Evolutionary conservation across 257 asterid genomes (phyloP).

Genomic region (Plantago elongata): DNA sequence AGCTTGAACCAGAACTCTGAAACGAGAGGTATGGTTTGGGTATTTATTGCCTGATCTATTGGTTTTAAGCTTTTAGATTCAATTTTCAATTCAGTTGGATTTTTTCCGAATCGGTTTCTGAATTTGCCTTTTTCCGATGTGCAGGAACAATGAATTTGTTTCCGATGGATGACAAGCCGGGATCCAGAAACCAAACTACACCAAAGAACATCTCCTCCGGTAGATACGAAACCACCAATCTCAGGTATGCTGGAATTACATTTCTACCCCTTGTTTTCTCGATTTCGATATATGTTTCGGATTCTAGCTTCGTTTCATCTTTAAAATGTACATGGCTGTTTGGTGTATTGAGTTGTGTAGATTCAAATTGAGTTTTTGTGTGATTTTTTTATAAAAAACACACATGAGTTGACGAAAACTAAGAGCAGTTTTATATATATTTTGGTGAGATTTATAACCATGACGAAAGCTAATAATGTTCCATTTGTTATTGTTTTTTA

Average conservation of each 20-base stretch:
- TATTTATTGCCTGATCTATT: not conserved
- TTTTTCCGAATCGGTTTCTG: not conserved
- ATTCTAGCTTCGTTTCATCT: too few relatives aligned
- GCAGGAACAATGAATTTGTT: slow-evolving; percentile 43
- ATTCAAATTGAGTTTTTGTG: too few relatives aligned
- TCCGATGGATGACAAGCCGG: slow-evolving; percentile 41
- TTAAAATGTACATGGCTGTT: too few relatives aligned
- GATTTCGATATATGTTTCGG: too few relatives aligned
- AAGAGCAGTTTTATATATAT: too few relatives aligned
- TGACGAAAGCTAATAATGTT: too few relatives aligned
- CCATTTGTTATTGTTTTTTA: not conserved
- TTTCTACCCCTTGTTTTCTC: not conserved
- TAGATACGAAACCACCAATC: slow-evolving; percentile 22
- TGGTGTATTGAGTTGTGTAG: too few relatives aligned
- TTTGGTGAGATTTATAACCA: too few relatives aligned
- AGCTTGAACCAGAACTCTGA: slow-evolving; percentile 39
- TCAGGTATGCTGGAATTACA: slow-evolving; percentile 20
- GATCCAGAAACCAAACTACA: not conserved
- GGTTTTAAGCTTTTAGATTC: not conserved
- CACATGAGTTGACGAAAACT: too few relatives aligned
- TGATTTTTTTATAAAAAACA: too few relatives aligned
- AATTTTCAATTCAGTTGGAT: slow-evolving; percentile 11
- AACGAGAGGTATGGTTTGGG: slow-evolving; percentile 31
- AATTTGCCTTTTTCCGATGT: not conserved
- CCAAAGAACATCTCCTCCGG: not conserved